Percentiles rank a stretch among this genome's conserved stretches.
Conservation (phyloP, 2,329 filamentous ascomycete genomes). For the Falciphora oryzae region DNA sequence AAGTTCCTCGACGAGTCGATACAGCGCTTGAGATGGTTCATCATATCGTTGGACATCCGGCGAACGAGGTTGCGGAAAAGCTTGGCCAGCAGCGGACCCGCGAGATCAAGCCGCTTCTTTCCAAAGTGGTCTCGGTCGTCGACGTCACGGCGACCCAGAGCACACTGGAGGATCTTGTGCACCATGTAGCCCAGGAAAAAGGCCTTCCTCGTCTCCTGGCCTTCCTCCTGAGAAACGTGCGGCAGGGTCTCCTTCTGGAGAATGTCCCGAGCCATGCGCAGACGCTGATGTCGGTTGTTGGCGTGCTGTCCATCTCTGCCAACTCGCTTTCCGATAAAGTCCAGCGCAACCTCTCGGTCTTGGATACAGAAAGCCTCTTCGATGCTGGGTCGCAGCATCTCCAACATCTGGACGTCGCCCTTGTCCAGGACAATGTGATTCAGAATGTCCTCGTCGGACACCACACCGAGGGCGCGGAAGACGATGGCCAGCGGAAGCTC, state of each 20-base stretch:
- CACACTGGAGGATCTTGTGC: slow-evolving; percentile 88
- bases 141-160: slow-evolving; percentile 84
- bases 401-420: slow-evolving; percentile 92
- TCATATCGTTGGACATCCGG: slow-evolving; percentile 85
- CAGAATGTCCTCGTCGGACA: slow-evolving; percentile 95
- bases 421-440: slow-evolving; percentile 97
- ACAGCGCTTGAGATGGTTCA: slow-evolving; percentile 84
- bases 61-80: slow-evolving; percentile 90
- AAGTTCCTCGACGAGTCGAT: slow-evolving; percentile 87
- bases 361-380: slow-evolving; percentile 97
- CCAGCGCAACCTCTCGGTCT: slow-evolving; percentile 86
- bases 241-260: slow-evolving; percentile 95
- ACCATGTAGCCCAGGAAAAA: slow-evolving; percentile 99
- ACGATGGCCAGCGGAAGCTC: slow-evolving; percentile 94
- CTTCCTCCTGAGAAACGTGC: slow-evolving; percentile 92
- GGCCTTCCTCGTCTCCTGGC: slow-evolving; percentile 91
- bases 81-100: slow-evolving; percentile 90
- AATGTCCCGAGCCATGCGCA: slow-evolving; percentile 87
- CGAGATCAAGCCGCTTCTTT: slow-evolving; percentile 95
- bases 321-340: slow-evolving; percentile 92
- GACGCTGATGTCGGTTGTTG: slow-evolving; percentile 77
- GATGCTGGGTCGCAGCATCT: slow-evolving; percentile 95
- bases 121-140: slow-evolving; percentile 99
- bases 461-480: slow-evolving; percentile 90
- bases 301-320: slow-evolving; percentile 52